Base-by-base conservation (phyloP, 2,329 filamentous ascomycete genomes). In the Claviceps digitariae region DNA sequence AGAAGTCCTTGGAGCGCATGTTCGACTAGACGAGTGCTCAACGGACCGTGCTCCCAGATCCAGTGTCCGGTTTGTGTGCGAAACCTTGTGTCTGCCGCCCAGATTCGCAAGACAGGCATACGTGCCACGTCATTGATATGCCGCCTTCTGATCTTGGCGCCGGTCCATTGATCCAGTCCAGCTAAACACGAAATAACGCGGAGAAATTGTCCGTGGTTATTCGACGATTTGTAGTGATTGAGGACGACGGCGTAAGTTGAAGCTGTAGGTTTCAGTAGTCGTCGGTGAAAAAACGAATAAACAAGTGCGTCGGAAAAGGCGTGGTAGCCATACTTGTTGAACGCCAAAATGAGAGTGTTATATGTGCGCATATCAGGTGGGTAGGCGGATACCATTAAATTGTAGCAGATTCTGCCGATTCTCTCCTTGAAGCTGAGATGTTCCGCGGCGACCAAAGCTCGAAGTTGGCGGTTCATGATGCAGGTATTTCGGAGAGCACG, bases 301-400 rank as follows among this genome's bases (percentile, higher is more conserved):
- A 80, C 69, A 34, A 84, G 70, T n/a, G 70, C 60, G 40, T 79
- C 71, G 4, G 77, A 74, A 20, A 84, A 67, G 40, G 69, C 66
- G 53, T 74, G 70, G 51, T 75, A 69, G 29, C 73, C 69, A 5
- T 75, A 63, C 34, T 72, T 70, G 51, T 77, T 74, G 50, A 91
- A 81, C n/a, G 79, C 78, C n/a, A 78, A 65, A 2, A 91, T 75
- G 27, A 93, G 73, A 13, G 76, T 75, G 62, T 90, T 90, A 69
- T 83, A 88, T 3, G 83, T 88, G 57, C 81, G 74, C 38, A 86
- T 75, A 56, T 79, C 79, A 0, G 86, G 84, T 0, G 81, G 77
- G 20, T 78, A 71, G 2, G 74, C 65, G 2, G 79, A 81, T 3
- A 80, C 69, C 17, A 88, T 73, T 3, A 93, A 69, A 61, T 87